Evolutionary conservation across 2,329 filamentous ascomycete genomes (phyloP).

Genomic region (Verticillium isaacii): DNA sequence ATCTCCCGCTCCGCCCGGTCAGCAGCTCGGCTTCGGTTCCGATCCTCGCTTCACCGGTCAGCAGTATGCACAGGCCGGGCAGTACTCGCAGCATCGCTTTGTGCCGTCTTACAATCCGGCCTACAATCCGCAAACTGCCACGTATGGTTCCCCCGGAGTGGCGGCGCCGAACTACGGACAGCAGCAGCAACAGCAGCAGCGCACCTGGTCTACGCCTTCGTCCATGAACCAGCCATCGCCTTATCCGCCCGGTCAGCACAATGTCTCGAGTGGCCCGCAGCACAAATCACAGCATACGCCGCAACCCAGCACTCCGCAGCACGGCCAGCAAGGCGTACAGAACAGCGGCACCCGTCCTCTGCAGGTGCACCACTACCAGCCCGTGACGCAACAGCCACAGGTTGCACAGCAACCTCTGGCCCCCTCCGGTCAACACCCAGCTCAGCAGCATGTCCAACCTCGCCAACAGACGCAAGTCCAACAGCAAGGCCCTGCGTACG

Average conservation of each 20-base stretch:
- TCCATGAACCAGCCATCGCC: background rate
- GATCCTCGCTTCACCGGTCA: conserved; percentile 20
- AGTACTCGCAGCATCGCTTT: background rate
- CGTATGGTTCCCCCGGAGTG: conserved; percentile 1
- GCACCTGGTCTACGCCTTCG: background rate
- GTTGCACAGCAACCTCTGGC: background rate
- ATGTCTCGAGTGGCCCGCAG: background rate
- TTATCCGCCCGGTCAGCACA: background rate
- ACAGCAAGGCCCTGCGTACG: background rate
- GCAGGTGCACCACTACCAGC: background rate
- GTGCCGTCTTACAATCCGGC: background rate
- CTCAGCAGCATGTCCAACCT: background rate
- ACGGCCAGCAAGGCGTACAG: background rate
- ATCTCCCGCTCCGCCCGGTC: conserved; percentile 19
- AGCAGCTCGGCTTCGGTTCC: conserved; percentile 21
- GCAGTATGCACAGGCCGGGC: background rate
- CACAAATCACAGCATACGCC: background rate
- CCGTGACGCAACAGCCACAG: background rate
- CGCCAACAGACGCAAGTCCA: background rate
- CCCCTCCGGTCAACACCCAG: background rate
- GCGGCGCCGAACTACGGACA: background rate
- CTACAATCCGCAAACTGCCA: conserved; percentile 4
- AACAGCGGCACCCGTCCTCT: background rate
- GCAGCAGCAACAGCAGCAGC: background rate
- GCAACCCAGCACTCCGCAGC: background rate